Percentiles rank a stretch among this genome's conserved stretches.
Conservation (phyloP, 202 grass and related monocot species). For the Setaria viridis region DNA sequence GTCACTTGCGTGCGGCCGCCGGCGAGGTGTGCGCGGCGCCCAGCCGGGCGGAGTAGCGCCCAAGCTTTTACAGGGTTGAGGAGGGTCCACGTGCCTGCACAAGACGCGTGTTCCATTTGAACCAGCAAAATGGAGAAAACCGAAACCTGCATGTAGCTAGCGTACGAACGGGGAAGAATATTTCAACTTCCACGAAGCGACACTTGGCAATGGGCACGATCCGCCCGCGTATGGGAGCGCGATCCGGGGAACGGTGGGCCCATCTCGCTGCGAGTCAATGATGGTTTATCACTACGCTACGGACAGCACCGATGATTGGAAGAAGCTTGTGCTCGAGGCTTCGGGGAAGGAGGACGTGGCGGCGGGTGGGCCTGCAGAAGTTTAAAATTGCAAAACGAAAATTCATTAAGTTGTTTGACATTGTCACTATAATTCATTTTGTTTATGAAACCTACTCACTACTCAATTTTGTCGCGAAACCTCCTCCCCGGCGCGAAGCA, state of each 20-base stretch:
- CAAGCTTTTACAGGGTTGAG: background rate
- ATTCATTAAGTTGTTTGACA: too few species aligned
- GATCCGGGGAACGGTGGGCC: background rate
- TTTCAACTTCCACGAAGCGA: too few species aligned
- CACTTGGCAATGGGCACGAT: too few species aligned
- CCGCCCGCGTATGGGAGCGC: too few species aligned
- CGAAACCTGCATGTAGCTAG: background rate
- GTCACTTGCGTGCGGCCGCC: background rate
- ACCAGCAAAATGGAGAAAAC: background rate
- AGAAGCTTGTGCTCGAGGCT: background rate
- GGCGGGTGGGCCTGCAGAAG: too few species aligned
- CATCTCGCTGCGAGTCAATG: background rate
- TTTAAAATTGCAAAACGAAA: too few species aligned
- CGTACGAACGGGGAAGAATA: too few species aligned
- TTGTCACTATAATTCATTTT: too few species aligned
- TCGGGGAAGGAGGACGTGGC: too few species aligned
- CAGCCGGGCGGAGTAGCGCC: background rate
- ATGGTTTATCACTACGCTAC: background rate
- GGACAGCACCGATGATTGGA: background rate
- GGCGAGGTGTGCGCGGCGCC: background rate
- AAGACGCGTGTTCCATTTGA: conserved; percentile 20
- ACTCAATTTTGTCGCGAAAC: too few species aligned
- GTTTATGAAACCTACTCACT: too few species aligned
- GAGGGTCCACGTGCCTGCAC: conserved; percentile 29
- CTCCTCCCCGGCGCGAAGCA: too few species aligned